A percentile compares a stretch with the other conserved stretches of the same genome.
Evolutionary conservation across 2,329 filamentous ascomycete species (phyloP).

Genomic region (Cryphonectria nitschkei): DNA sequence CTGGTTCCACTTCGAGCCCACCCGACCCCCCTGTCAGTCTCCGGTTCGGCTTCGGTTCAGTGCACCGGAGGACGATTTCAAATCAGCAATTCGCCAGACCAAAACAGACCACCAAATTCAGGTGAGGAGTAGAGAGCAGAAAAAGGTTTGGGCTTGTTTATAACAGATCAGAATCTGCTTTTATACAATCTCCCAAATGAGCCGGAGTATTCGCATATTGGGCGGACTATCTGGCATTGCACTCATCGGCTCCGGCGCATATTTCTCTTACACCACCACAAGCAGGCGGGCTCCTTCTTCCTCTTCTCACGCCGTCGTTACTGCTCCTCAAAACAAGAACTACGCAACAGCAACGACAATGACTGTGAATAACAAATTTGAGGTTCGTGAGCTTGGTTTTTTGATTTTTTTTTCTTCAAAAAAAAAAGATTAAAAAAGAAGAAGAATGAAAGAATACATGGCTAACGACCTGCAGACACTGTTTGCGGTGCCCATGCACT

Average conservation of each 20-base stretch:
- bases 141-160: conserved; percentile 7
- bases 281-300: background rate
- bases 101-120: conserved; percentile 19
- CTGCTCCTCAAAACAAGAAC: conserved; percentile 19
- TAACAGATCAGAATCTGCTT: background rate
- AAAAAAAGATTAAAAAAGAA: too few relatives aligned
- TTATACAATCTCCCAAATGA: conserved; percentile 28
- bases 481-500: conserved; percentile 93
- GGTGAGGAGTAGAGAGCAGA: conserved; percentile 10
- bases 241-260: conserved; percentile 34
- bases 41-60: conserved; percentile 17
- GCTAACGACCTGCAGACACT: conserved; percentile 66
- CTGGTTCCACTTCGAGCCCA: conserved; percentile 24
- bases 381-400: conserved; percentile 40
- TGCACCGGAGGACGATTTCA: conserved; percentile 26
- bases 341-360: conserved; percentile 40
- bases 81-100: conserved; percentile 23
- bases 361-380: conserved; percentile 50
- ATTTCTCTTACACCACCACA: conserved; percentile 27
- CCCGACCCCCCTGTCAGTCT: conserved; percentile 23
- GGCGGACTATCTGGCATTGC: conserved; percentile 31
- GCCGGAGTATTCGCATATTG: conserved; percentile 25
- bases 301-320: background rate
- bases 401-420: background rate
- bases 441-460: background rate